Conservation (phyloP, 176 grass and related monocot genomes). For the Zea mays region DNA sequence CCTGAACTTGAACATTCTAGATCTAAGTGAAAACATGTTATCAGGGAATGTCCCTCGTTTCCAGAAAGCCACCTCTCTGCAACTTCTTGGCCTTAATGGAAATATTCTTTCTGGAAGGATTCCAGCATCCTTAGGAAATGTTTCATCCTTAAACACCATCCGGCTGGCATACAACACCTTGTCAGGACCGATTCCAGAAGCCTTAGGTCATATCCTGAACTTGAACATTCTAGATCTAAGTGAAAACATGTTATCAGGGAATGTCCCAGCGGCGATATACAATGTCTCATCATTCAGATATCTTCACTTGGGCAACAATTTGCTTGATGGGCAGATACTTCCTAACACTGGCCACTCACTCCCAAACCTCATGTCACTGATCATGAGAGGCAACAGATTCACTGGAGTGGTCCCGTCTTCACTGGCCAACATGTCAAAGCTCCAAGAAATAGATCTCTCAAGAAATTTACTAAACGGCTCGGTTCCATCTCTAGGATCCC, state of each 20-base stretch:
- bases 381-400: background rate
- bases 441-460: conserved; percentile 26
- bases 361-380: conserved; percentile 12
- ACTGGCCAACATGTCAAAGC: conserved; percentile 14
- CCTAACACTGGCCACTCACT: conserved; percentile 4
- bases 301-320: background rate
- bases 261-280: conserved; percentile 28
- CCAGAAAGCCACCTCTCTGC: background rate
- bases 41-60: conserved; percentile 16
- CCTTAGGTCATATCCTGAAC: conserved; percentile 17
- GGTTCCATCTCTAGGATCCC: conserved; percentile 22
- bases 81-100: background rate
- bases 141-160: conserved; percentile 25
- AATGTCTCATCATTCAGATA: conserved; percentile 27
- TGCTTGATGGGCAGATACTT: background rate
- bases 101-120: conserved; percentile 7
- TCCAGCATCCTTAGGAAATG: conserved; percentile 35
- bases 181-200: conserved; percentile 24
- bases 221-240: background rate
- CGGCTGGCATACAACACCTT: too few relatives aligned
- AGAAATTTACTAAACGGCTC: background rate
- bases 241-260: background rate
- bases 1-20: background rate
- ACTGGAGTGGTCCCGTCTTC: background rate
- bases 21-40: background rate